Evolutionary conservation across 2,329 filamentous ascomycete species (phyloP), one percentile per base, ranked within the genome.

Genomic region (Alternaria arbusti): DNA sequence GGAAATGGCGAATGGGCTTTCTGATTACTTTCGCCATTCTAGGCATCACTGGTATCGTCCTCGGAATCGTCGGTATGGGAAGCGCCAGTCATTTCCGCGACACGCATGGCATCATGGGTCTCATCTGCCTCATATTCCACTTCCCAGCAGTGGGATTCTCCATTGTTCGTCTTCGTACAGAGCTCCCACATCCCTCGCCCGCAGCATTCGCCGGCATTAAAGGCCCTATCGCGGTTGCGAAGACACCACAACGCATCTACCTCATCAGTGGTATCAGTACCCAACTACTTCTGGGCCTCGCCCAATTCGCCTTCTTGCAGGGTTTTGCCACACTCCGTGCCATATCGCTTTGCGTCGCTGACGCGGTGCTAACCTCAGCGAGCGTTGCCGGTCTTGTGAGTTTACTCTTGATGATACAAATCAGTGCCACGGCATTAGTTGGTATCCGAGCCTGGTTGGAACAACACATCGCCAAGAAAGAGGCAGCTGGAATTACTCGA

Each of bases 11-110:
- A 0, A 45, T 71, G 10, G 67, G 70, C 4, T 58, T 76, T 4
- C 32, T 77, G 3, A 52, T 67, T 10, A 36, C 65, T 0, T 75
- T 77, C 45, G 57, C 59, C 7, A 59, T 72, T 1, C 56, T 68
- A 2, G 61, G 65, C n/a, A 11, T 74, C 1, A 11, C 57, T 17
- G 74, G 73, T 1, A 68, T 74, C 22, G 43, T 70, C 8, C 52
- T 75, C 6, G 74, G 74, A 5, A 70, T 77, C 7, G 65, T 68
- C 5, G 74, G 71, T 2, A 74, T 74, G 65, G 73, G 74, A 3
- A 71, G 65, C 23, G 66, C 71, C 2, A 30, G 54, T 15, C 74
- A 77, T 61, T 74, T 77, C 54, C 62, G 60, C 3, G 66, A 70
- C 13, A n/a, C 57, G 1, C 74, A 77, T 59, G 68, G 71, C 4